phyloP scores from a whole-genome alignment of 192 early-diverging fungal genomes.

The Podila clonocystis region DNA sequence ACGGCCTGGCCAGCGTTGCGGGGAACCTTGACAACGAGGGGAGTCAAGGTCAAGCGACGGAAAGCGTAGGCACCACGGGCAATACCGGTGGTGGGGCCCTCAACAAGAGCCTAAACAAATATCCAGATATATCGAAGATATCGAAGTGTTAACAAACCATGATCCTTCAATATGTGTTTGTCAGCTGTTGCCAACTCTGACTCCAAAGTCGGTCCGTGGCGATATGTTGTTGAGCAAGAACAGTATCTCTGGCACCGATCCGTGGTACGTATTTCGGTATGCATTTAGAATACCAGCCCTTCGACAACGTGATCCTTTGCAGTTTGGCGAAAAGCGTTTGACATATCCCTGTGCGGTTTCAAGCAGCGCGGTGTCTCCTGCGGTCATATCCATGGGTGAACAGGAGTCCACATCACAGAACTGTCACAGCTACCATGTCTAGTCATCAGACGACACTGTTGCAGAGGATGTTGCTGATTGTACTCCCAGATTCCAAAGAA shows the following conservation, averaged over 20 bases:
- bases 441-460: too few species aligned
- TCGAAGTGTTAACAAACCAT: not conserved
- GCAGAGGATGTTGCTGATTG: too few species aligned
- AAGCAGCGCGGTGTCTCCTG: too few species aligned
- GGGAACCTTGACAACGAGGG: conserved; percentile 86
- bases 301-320: not conserved
- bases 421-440: too few species aligned
- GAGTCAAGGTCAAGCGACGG: conserved; percentile 93
- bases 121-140: not conserved
- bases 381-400: too few species aligned
- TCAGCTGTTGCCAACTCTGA: not conserved
- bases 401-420: too few species aligned
- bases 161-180: not conserved
- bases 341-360: too few species aligned
- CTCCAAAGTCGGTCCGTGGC: not conserved
- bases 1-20: conserved; percentile 80
- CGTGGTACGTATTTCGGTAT: too few species aligned
- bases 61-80: conserved; percentile 86
- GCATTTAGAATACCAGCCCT: too few species aligned
- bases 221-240: not conserved
- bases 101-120: conserved; percentile 81
- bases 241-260: not conserved
- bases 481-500: too few species aligned
- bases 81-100: conserved; percentile 97
- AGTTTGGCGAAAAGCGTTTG: too few species aligned